A percentile compares a stretch with the other conserved stretches of the same genome.
phyloP scores from a whole-genome alignment of 148 eudicot species.

The Nyssa sinensis region DNA sequence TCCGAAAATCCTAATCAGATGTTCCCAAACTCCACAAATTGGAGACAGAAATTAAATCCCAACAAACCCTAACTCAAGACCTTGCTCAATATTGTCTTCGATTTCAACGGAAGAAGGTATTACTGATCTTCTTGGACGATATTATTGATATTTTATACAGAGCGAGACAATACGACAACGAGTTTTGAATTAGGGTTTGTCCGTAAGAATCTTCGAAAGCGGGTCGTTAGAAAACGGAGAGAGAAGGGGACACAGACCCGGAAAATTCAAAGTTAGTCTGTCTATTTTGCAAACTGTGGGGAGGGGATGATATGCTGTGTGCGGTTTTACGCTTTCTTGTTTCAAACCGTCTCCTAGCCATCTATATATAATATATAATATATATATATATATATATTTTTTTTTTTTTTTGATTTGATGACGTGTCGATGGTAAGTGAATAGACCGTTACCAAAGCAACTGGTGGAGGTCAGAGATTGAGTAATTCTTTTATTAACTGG shows the following conservation, averaged over 20 bases:
- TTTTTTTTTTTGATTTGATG: not conserved
- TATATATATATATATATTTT: too few species aligned
- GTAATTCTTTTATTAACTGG: too few species aligned
- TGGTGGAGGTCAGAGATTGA: too few species aligned
- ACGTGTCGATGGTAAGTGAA: too few species aligned
- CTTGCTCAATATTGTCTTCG: not conserved
- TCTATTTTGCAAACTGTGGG: not conserved
- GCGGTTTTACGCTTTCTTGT: too few species aligned
- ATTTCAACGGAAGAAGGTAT: not conserved
- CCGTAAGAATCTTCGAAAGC: not conserved
- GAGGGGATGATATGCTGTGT: not conserved
- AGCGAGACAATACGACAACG: not conserved
- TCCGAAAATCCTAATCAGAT: not conserved
- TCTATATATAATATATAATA: too few species aligned
- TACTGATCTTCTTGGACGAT: too few species aligned
- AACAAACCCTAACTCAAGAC: conserved; percentile 4
- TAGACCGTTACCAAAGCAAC: too few species aligned
- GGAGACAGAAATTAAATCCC: not conserved
- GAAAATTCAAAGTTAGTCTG: not conserved
- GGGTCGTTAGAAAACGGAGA: not conserved
- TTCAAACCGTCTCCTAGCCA: too few species aligned
- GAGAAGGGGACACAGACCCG: not conserved
- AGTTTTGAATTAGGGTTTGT: not conserved
- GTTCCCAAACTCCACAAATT: not conserved
- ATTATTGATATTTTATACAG: too few species aligned